phyloP scores from a whole-genome alignment of 2,329 filamentous ascomycete species.

The Calonectria naviculata region DNA sequence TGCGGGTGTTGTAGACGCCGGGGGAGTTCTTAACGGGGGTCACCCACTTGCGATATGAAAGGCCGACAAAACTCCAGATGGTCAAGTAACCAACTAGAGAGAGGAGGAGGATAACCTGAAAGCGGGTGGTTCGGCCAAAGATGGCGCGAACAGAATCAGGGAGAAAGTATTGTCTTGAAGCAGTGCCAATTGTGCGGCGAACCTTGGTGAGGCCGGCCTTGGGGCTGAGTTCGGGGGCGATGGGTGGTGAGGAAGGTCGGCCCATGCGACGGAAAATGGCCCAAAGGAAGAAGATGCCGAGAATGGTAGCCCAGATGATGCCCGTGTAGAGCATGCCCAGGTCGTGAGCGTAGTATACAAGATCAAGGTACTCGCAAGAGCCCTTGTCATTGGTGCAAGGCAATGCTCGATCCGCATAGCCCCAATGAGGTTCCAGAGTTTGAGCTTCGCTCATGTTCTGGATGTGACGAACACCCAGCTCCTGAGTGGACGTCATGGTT shows the following conservation, averaged over 20 bases:
- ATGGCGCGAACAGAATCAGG: conserved; percentile 66
- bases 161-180: conserved; percentile 65
- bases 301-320: conserved; percentile 60
- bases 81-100: conserved; percentile 71
- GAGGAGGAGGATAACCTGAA: conserved; percentile 73
- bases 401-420: conserved; percentile 56
- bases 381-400: conserved; percentile 59
- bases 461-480: conserved; percentile 49
- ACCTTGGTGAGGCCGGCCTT: conserved; percentile 41
- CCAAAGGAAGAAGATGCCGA: conserved; percentile 57
- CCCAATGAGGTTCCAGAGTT: conserved; percentile 56
- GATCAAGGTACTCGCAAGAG: conserved; percentile 63
- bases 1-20: conserved; percentile 71
- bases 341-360: conserved; percentile 62
- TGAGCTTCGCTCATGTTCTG: conserved; percentile 53
- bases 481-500: conserved; percentile 31
- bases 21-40: conserved; percentile 72
- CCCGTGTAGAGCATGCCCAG: conserved; percentile 61
- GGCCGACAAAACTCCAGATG: conserved; percentile 76
- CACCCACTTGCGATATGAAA: conserved; percentile 75
- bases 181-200: conserved; percentile 51
- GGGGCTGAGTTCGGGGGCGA: conserved; percentile 34
- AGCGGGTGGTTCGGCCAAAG: conserved; percentile 75
- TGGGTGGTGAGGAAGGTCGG: conserved; percentile 37
- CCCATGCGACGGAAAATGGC: conserved; percentile 42